phyloP scores from a whole-genome alignment of 1,284 basidiomycete genomes.

The Cronartium quercuum region DNA sequence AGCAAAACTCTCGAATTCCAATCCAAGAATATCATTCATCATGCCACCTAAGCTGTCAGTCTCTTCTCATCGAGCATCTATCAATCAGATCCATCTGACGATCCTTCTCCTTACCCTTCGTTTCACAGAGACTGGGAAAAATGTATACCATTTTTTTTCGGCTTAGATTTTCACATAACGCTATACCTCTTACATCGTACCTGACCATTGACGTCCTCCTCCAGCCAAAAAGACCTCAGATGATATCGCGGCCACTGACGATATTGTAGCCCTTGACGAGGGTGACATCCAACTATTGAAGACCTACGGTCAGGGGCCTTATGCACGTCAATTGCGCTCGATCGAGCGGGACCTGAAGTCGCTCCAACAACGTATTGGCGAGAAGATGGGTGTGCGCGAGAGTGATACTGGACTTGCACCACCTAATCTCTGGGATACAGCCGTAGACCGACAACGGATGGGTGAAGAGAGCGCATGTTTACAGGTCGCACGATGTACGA shows the following conservation, averaged over 20 bases:
- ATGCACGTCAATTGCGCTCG: conserved; percentile 79
- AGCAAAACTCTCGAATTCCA: no score
- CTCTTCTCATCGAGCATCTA: neutral
- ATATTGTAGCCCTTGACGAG: conserved; percentile 73
- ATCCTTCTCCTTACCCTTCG: neutral
- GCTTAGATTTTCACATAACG: neutral
- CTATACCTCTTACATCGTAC: neutral
- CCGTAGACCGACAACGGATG: conserved; percentile 61
- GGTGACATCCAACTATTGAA: conserved; percentile 98
- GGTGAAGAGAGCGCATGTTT: conserved; percentile 49
- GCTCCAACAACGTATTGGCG: conserved; percentile 70
- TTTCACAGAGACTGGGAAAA: neutral
- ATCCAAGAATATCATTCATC: neutral
- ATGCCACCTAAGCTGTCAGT: neutral
- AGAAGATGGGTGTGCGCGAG: conserved; percentile 73
- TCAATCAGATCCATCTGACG: neutral
- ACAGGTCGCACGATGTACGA: conserved; percentile 96
- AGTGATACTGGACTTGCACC: conserved; percentile 95
- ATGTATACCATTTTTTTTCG: neutral
- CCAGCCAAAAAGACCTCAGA: conserved; percentile 38
- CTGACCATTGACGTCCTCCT: neutral
- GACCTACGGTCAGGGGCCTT: conserved; percentile 99
- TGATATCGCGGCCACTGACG: conserved; percentile 34
- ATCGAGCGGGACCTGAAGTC: conserved; percentile 91
- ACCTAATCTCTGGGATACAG: conserved; percentile 92